Base-by-base conservation (phyloP, 129 eudicot species). In the Flaveria robusta region DNA sequence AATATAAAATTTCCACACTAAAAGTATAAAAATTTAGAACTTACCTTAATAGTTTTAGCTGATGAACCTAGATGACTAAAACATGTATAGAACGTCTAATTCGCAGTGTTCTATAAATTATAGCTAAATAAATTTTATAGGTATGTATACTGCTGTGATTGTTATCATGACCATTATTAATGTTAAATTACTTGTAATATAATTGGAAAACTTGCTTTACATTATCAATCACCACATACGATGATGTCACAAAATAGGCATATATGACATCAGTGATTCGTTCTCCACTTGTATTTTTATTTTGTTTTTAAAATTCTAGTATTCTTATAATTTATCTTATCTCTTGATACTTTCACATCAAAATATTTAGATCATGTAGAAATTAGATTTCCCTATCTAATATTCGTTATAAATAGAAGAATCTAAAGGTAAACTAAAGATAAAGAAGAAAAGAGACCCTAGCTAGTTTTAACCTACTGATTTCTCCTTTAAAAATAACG, bases 361-460 rank as follows among this genome's bases (percentile, higher is more conserved):
- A 18, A 73, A 51, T 64, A 46, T 24, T 12, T 26, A 49, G 58
- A 71, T 31, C 46, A 51, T 23, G 67, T 72, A 74, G 46, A 71
- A 79, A 79, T 26, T 63, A 16, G 39, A 64, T 39, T 64, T 63
- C 66, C 34, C 72, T 39, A 39, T 72, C 49, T 26, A 60, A 79
- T 66, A 79, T 79, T 41, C 62, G 54, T 69, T 59, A 64, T 72
- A 72, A 50, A 72, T 63, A 51, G 73, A 64, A 71, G 83, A 72
- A 79, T 72, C 23, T 64, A 79, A 79, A 79, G 72, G 59, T 63
- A 18, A 72, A 58, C 12, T 23, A 46, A 72, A 79, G 83, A 72
- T 72, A 72, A 72, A 72, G 77, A 78, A 43, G 51, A 77, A 78
- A 70, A 20, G 71, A 78, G 64, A 78, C 76, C 71, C 82, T 66